Conservation (phyloP, 2,329 filamentous ascomycete species). For the Trichoderma koningiopsis region DNA sequence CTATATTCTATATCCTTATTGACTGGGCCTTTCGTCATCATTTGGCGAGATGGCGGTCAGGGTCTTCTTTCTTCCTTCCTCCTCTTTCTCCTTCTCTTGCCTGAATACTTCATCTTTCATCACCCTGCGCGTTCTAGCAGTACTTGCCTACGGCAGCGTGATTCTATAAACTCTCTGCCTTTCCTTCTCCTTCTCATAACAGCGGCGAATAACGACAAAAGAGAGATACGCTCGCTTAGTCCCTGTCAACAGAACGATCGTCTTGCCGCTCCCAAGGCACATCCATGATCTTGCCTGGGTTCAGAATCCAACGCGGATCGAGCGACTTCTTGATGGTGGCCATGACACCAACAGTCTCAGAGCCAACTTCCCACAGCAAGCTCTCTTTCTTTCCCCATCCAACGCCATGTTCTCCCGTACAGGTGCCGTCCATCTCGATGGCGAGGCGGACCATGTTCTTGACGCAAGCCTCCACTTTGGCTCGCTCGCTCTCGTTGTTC, state of each 20-base stretch:
- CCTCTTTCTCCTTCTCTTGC: background rate
- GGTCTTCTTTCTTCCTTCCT: background rate
- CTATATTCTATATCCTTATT: background rate
- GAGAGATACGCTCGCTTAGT: background rate
- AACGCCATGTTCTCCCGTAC: slow-evolving; percentile 84
- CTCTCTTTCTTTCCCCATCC: slow-evolving; percentile 85
- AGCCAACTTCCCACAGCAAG: slow-evolving; percentile 75
- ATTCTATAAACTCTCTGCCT: background rate
- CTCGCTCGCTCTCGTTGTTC: slow-evolving; percentile 66
- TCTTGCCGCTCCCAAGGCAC: slow-evolving; percentile 45
- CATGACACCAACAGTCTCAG: slow-evolving; percentile 83
- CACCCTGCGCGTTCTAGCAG: too few species aligned
- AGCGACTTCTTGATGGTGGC: slow-evolving; percentile 78
- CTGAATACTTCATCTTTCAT: too few species aligned
- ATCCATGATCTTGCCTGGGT: slow-evolving; percentile 90
- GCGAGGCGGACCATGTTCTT: slow-evolving; percentile 90
- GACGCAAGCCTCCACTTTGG: slow-evolving; percentile 77
- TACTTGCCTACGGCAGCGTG: background rate
- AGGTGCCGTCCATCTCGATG: slow-evolving; percentile 91
- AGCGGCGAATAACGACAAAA: background rate
- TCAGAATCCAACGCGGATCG: slow-evolving; percentile 87
- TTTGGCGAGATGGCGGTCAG: background rate
- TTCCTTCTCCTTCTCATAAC: background rate
- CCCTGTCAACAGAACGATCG: background rate
- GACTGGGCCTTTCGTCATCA: background rate